These are phyloP conservation scores for Mortierella antarctica DNA, from an alignment of 192 early-diverging fungal genomes.

Conservation along the genomic window DNA sequence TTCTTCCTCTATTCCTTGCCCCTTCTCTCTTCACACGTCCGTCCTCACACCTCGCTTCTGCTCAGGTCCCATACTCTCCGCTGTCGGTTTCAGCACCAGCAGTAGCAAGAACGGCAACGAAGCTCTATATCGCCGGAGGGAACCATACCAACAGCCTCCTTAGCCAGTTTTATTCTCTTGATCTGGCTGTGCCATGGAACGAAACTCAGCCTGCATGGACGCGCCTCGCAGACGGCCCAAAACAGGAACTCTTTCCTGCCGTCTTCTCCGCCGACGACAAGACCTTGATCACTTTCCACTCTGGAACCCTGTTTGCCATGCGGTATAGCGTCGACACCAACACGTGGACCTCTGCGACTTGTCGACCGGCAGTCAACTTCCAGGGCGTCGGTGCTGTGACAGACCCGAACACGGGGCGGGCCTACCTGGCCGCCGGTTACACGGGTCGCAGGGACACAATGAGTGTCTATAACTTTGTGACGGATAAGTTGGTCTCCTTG, in stretches of 20 bases:
- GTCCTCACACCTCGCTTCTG: too few relatives aligned
- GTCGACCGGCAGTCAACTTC: background rate
- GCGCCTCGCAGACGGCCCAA: conserved; percentile 10
- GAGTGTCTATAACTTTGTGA: conserved; percentile 21
- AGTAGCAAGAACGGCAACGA: conserved; percentile 11
- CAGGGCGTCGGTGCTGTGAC: conserved; percentile 41
- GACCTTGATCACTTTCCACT: conserved; percentile 23
- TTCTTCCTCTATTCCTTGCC: too few relatives aligned
- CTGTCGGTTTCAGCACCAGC: background rate
- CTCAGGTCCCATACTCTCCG: too few relatives aligned
- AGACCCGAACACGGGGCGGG: conserved; percentile 20
- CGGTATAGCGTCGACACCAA: conserved; percentile 11
- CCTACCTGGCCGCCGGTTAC: conserved; percentile 34
- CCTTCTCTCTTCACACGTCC: too few relatives aligned
- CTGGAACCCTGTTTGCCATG: conserved; percentile 14
- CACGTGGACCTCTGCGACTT: conserved; percentile 3
- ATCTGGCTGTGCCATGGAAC: conserved; percentile 30
- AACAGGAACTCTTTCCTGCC: conserved; percentile 10
- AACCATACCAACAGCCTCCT: background rate
- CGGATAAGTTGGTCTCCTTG: conserved; percentile 4
- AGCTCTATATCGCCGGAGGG: conserved; percentile 18
- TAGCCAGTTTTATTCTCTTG: conserved; percentile 27
- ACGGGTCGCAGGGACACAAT: conserved; percentile 20
- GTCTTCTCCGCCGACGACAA: conserved; percentile 19
- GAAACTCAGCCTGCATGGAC: conserved; percentile 17